Evolutionary conservation across 495 filamentous ascomycete genomes (phyloP).

Genomic region (Penicillium steckii): DNA sequence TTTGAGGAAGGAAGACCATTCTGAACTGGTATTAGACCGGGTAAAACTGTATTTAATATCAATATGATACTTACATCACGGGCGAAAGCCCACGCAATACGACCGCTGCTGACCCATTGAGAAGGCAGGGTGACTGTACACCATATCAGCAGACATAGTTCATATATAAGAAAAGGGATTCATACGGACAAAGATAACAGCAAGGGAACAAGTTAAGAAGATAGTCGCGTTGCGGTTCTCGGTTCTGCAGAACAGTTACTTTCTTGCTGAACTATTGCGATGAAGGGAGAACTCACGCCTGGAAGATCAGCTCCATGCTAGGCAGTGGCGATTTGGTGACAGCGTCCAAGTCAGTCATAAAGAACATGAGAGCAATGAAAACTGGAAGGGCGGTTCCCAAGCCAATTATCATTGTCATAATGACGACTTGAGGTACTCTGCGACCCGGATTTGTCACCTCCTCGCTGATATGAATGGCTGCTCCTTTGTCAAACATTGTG

Average conservation of each 20-base stretch:
- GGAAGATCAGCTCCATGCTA: background rate
- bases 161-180: too few relatives aligned
- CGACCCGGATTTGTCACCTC: conserved; percentile 22
- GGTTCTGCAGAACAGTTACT: too few relatives aligned
- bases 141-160: background rate
- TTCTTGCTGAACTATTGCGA: too few relatives aligned
- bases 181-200: too few relatives aligned
- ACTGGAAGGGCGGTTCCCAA: conserved; percentile 32
- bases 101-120: conserved; percentile 29
- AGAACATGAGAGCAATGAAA: conserved; percentile 35
- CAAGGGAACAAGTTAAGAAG: too few relatives aligned
- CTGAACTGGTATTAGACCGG: background rate
- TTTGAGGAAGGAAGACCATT: conserved; percentile 10
- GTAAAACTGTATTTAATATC: background rate
- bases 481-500: too few relatives aligned
- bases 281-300: background rate
- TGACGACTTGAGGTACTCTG: background rate
- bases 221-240: background rate
- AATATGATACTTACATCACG: conserved; percentile 22
- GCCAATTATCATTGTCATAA: conserved; percentile 35
- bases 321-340: background rate
- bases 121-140: conserved; percentile 6
- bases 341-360: conserved; percentile 25
- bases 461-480: conserved; percentile 24
- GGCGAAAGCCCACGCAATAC: conserved; percentile 41